These are phyloP conservation scores for Phytopythium chamaehyphon DNA, from an alignment of 352 stramenopile species.

Conservation along the genomic window DNA sequence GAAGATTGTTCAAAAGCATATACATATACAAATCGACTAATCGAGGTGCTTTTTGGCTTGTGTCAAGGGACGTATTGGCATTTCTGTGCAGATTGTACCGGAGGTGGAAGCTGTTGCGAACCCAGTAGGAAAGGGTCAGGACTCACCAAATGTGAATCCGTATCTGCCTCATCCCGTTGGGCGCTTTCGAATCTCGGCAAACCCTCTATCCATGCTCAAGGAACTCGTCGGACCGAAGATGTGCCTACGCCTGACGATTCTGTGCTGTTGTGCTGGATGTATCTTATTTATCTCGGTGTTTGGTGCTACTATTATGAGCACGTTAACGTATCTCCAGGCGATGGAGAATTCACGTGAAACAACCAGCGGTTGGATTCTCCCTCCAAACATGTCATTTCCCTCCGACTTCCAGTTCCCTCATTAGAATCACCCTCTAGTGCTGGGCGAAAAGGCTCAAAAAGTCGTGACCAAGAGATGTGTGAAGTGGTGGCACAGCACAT, in stretches of 20 bases:
- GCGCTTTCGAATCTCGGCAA: slow-evolving; percentile 74
- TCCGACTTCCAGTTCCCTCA: slow-evolving; percentile 1
- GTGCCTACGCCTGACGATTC: slow-evolving; percentile 42
- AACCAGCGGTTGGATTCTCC: not conserved
- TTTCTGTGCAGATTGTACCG: slow-evolving; percentile 81
- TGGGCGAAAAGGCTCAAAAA: slow-evolving; percentile 81
- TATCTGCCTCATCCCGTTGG: slow-evolving; percentile 87
- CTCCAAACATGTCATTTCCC: slow-evolving; percentile 3
- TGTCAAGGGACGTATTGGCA: slow-evolving; percentile 40
- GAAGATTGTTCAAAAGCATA: not conserved
- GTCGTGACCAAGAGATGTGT: slow-evolving; percentile 71
- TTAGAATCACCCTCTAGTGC: slow-evolving; percentile 21
- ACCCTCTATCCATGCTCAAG: slow-evolving; percentile 79
- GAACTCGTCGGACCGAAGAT: slow-evolving; percentile 64
- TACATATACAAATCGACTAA: slow-evolving; percentile 3
- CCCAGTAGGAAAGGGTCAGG: slow-evolving; percentile 74
- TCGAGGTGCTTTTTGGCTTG: no score
- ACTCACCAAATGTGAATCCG: slow-evolving; percentile 88
- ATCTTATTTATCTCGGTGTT: slow-evolving; percentile 62
- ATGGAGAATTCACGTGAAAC: slow-evolving; percentile 5
- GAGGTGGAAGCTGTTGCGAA: slow-evolving; percentile 72
- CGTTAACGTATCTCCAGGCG: slow-evolving; percentile 58
- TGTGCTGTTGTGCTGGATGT: slow-evolving; percentile 56
- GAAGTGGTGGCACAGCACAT: slow-evolving; percentile 21
- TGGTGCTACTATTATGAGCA: slow-evolving; percentile 75